Evolutionary conservation across 192 early-diverging fungal species (phyloP), one percentile per base, ranked within the genome.

Genomic region (Chytriomyces hyalinus): DNA sequence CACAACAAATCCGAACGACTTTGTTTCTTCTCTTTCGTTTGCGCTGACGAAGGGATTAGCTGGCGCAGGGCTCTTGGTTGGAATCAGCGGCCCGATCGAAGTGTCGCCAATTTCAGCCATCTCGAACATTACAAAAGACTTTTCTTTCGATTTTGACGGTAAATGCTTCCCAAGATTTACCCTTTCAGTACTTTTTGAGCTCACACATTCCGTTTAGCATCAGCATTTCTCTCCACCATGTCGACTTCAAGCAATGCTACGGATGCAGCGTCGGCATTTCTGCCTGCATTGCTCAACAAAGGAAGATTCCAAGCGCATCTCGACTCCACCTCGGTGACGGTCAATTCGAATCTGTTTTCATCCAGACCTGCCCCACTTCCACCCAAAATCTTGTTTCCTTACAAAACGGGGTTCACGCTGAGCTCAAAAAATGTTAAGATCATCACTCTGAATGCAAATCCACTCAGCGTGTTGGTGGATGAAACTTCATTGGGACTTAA

Each of bases 321-420:
- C 11, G 51, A 57, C n/a, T 57, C 51, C 10, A 15, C 51, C 10
- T 57, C 51, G n/a, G 51, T 57, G 11, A 57, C 51, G n/a, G 10
- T 57, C 51, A 57, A 57, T 57, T 10, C 51, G 51, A 57, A n/a
- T 57, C n/a, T 57, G 51, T 57, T 57, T 57, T 10, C 51, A 57
- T 15, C 11, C 61, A 51, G 67, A 9, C 36, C 79, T 24, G 28
- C 79, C 47, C 73, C 81, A n/a, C 74, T 82, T 20, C 81, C 81
- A 5, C 66, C 71, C 13, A 74, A 47, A 9, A 45, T 82, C 60
- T 26, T 57, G 45, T 80, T 81, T 61, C 74, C 75, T 28, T 81
- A 84, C 67, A 67, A 76, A 48, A 75, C 81, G 10, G 64, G 78
- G 62, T 47, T 77, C 44, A 53, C 60, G 10, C 48, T 84, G 66